Evolutionary conservation across 331 rosid species (phyloP).

Genomic region (Quercus phellos): DNA sequence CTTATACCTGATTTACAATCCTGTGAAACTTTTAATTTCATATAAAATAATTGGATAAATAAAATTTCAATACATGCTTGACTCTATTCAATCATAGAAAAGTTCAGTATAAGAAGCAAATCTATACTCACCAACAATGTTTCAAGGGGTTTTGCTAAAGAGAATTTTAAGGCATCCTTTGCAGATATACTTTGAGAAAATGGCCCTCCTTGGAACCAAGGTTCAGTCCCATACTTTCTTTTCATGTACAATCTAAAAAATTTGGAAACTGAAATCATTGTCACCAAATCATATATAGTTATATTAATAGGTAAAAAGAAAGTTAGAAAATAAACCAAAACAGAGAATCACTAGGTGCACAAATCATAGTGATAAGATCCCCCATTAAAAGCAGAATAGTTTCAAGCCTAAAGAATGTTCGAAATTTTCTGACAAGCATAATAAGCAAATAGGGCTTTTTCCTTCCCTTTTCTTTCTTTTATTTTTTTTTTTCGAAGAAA

Average conservation of each 20-base stretch:
- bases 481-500: background rate
- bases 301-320: background rate
- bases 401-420: background rate
- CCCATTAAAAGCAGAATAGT: background rate
- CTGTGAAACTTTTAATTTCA: slow-evolving; percentile 49
- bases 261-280: slow-evolving; percentile 1
- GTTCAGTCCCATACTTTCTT: slow-evolving; percentile 51
- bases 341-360: background rate
- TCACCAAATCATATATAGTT: background rate
- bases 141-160: slow-evolving; percentile 52
- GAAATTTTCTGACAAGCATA: background rate
- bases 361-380: background rate
- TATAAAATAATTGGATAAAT: slow-evolving; percentile 8
- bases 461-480: background rate
- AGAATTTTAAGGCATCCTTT: slow-evolving; percentile 70
- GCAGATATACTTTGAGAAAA: slow-evolving; percentile 39
- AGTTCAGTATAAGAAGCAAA: background rate
- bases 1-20: slow-evolving; percentile 50
- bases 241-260: slow-evolving; percentile 51
- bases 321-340: background rate
- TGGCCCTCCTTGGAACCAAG: slow-evolving; percentile 51
- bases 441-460: background rate
- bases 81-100: background rate
- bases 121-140: slow-evolving; percentile 51
- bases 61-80: background rate